Base-by-base conservation (phyloP, 2,329 filamentous ascomycete genomes). In the Nothopassalora personata region DNA sequence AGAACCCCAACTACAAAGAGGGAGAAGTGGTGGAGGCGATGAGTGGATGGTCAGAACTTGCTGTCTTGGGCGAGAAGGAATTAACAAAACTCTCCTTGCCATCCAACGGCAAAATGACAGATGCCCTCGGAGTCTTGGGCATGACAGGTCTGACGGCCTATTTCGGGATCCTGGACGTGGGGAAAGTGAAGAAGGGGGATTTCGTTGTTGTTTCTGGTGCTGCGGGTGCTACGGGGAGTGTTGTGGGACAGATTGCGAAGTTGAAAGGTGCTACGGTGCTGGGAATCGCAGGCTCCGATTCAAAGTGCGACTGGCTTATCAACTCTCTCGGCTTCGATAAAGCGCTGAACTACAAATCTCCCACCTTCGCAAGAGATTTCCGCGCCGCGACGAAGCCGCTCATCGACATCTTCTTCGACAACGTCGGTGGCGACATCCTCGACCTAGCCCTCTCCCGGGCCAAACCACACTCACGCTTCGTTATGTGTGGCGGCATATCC, bases 201-300 rank as follows among this genome's bases (percentile, higher is more conserved):
- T 85, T 87, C 4, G 88, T 93, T 1, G 87, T 92, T 7, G 86
- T 93, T 0, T 88, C 85, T 8, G 89, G 88, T 6, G 89, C 89
- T 1, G 89, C 89, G 0, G 89, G 89, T 1, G 89, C 89, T 0
- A 92, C 89, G 0, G 89, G 89, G 1, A 87, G 83, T 68, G 83
- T 92, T 1, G 89, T 84, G 0, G 88, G 87, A 0, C 89, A 93
- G 75, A 90, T 92, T 65, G 87, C 88, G 18, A 91, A 90, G 77
- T 57, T 90, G 55, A 84, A 85, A 72, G 89, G 87, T 11, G 82
- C 66, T 74, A 82, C 76, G 2, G 83, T 90, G 11, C 73, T 88
- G 23, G 87, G 87, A 6, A 79, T 90, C 61, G 86, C 86, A 0
- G 87, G 87, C 0, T 81, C 79, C 56, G 80, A 84, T 36, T 84